These are phyloP conservation scores for Xylariaceae sp. DNA, from an alignment of 2,329 filamentous ascomycete genomes.

Conservation along the genomic window DNA sequence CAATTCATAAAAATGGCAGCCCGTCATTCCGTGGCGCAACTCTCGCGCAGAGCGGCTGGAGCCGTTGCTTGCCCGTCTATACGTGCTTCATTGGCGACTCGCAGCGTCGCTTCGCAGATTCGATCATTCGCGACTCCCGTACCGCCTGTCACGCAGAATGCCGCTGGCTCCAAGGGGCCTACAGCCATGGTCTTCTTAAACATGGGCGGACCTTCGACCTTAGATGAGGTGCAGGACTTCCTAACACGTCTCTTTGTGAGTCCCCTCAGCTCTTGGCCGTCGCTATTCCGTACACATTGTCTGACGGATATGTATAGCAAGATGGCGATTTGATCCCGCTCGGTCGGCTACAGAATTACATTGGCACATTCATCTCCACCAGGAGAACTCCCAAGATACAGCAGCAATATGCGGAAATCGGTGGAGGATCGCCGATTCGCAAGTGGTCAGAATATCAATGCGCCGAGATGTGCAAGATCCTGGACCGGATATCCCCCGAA, in stretches of 20 bases:
- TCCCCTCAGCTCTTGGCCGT: slow-evolving; percentile 3
- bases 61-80: slow-evolving; percentile 21
- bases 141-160: slow-evolving; percentile 76
- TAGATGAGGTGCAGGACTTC: slow-evolving; percentile 82
- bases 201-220: slow-evolving; percentile 92
- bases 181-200: slow-evolving; percentile 99
- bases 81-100: slow-evolving; percentile 22
- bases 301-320: slow-evolving; percentile 49
- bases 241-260: slow-evolving; percentile 86
- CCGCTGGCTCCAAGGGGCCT: slow-evolving; percentile 65
- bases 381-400: slow-evolving; percentile 93
- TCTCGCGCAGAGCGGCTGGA: slow-evolving; percentile 33
- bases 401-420: slow-evolving; percentile 91
- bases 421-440: slow-evolving; percentile 94
- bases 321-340: slow-evolving; percentile 95
- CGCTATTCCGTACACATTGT: not conserved
- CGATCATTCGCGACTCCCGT: slow-evolving; percentile 55
- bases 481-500: slow-evolving; percentile 85
- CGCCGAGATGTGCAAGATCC: slow-evolving; percentile 92
- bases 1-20: slow-evolving; percentile 36
- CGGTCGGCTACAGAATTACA: slow-evolving; percentile 81
- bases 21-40: slow-evolving; percentile 36
- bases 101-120: slow-evolving; percentile 34
- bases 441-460: slow-evolving; percentile 97
- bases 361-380: slow-evolving; percentile 80